Conservation (phyloP, 306 rosid genomes). For the Quercus cerris region DNA sequence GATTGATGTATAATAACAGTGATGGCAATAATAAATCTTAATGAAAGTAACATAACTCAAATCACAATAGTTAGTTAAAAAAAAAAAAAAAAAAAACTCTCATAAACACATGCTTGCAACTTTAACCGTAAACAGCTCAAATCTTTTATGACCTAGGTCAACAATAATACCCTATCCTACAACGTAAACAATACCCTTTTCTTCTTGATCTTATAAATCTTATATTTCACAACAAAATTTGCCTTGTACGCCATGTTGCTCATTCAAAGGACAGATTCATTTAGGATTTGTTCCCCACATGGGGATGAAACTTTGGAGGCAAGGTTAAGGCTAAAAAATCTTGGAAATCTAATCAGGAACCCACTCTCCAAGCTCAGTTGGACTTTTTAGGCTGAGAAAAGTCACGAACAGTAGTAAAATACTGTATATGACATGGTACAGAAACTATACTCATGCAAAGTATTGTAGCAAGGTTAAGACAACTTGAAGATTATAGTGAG, state of each 20-base stretch:
- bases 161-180: background rate
- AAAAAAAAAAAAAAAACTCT: no score
- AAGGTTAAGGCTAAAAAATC: background rate
- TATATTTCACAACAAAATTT: background rate
- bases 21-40: no score
- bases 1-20: no score
- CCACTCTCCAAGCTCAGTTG: background rate
- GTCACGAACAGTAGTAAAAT: background rate
- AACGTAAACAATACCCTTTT: background rate
- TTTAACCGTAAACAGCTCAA: background rate
- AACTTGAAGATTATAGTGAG: background rate
- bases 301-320: background rate
- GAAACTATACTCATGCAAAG: background rate
- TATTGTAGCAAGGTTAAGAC: background rate
- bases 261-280: conserved; percentile 10
- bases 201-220: conserved; percentile 2
- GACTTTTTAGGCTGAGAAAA: background rate
- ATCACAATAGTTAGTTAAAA: no score
- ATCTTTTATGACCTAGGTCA: background rate
- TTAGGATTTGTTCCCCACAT: conserved; percentile 16
- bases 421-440: background rate
- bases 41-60: no score
- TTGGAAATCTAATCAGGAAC: background rate
- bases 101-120: background rate
- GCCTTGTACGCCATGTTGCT: conserved; percentile 37